Conservation (phyloP, 1,139 yeast species). For the Petasospora rhodanensis region DNA sequence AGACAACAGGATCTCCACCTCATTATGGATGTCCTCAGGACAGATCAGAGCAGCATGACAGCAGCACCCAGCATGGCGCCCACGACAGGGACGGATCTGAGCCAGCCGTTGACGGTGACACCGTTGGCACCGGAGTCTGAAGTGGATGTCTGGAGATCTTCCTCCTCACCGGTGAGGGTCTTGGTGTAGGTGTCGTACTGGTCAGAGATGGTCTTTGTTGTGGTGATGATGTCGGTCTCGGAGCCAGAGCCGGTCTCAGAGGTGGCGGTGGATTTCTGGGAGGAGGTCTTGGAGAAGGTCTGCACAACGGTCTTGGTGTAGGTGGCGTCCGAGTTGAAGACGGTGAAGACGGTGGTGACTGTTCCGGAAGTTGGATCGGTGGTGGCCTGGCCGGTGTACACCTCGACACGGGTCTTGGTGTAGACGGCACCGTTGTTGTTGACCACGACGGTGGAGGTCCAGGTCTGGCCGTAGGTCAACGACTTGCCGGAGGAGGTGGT, state of each 20-base stretch:
- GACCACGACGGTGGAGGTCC: conserved; percentile 2
- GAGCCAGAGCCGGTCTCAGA: not conserved
- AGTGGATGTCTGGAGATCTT: not conserved
- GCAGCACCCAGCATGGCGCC: too few species aligned
- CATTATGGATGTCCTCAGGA: too few species aligned
- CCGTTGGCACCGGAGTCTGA: too few species aligned
- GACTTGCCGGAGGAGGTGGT: conserved; percentile 1
- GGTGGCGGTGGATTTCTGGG: not conserved
- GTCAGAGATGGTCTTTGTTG: conserved; percentile 1
- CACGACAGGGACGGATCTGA: too few species aligned
- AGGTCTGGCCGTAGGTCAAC: conserved; percentile 2
- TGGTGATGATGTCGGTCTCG: conserved; percentile 1
- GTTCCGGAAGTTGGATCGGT: conserved; percentile 6
- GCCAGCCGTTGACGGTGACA: too few species aligned
- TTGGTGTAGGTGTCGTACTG: conserved; percentile 6
- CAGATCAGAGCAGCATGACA: too few species aligned
- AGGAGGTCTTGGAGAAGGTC: conserved; percentile 1
- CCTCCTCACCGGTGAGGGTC: conserved; percentile 3
- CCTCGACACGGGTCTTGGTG: conserved; percentile 5
- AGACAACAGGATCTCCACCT: too few species aligned
- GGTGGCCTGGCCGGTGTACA: conserved; percentile 6
- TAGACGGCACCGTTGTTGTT: conserved; percentile 2
- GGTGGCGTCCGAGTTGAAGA: conserved; percentile 2
- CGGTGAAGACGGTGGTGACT: conserved; percentile 5
- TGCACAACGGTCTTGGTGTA: conserved; percentile 6